phyloP scores from a whole-genome alignment of 2,329 filamentous ascomycete genomes.

The Pezicula radicicola region DNA sequence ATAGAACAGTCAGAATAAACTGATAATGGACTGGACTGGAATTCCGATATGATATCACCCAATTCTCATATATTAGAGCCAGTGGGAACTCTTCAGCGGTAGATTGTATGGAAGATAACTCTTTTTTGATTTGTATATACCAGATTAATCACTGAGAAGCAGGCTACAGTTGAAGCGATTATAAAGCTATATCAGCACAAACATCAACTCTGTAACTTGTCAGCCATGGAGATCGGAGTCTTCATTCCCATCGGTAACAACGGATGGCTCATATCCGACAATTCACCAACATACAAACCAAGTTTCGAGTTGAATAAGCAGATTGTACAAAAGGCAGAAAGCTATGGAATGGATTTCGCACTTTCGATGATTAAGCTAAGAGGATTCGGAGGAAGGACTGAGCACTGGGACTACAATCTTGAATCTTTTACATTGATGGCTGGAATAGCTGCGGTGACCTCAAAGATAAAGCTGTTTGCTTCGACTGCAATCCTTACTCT shows the following conservation, averaged over 20 bases:
- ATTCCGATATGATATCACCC: no score
- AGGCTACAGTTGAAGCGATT: no score
- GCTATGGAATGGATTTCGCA: conserved; percentile 27
- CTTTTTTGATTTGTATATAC: no score
- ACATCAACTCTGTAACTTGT: no score
- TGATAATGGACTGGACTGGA: no score
- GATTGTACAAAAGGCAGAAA: conserved; percentile 20
- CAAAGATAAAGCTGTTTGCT: conserved; percentile 26
- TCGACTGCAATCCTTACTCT: conserved; percentile 23
- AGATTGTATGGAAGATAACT: no score
- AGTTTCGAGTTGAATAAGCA: conserved; percentile 25
- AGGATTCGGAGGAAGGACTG: conserved; percentile 24
- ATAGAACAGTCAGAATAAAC: no score
- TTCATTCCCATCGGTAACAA: conserved; percentile 18
- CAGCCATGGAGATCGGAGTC: no score
- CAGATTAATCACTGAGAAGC: no score
- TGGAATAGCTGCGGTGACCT: conserved; percentile 25
- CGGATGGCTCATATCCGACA: conserved; percentile 27
- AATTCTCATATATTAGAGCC: no score
- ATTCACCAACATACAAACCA: conserved; percentile 24
- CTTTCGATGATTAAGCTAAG: conserved; percentile 26
- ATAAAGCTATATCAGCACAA: no score
- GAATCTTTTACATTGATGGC: conserved; percentile 29
- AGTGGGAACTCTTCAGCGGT: no score
- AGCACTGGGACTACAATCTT: conserved; percentile 28